phyloP scores from a whole-genome alignment of 2,329 filamentous ascomycete species.

The Cryphonectria naterciae region DNA sequence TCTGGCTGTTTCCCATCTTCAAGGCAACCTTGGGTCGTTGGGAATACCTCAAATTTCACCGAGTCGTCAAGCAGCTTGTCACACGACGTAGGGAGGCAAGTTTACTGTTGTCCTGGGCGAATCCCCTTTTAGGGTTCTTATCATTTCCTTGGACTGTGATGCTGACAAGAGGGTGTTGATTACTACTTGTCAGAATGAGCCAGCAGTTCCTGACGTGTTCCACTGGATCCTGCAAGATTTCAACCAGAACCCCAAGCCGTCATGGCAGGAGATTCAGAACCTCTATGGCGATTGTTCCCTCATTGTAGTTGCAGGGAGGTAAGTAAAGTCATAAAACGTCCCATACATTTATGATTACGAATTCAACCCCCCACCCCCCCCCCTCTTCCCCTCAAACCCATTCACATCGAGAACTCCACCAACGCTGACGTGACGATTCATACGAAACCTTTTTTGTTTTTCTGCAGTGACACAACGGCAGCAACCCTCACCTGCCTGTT shows the following conservation, averaged over 20 bases:
- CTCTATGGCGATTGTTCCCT: constrained; percentile 38
- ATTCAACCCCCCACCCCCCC: neutral
- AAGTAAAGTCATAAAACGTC: neutral
- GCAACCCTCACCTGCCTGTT: constrained; percentile 32
- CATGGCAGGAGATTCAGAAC: constrained; percentile 33
- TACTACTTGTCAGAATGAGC: constrained; percentile 14
- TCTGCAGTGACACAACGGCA: constrained; percentile 31
- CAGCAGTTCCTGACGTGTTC: constrained; percentile 37
- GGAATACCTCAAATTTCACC: constrained; percentile 31
- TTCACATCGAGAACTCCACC: too few species aligned
- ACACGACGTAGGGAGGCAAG: constrained; percentile 29
- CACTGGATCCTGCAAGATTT: constrained; percentile 39
- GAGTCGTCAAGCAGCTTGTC: constrained; percentile 30
- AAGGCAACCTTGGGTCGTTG: constrained; percentile 30
- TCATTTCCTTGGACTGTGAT: neutral
- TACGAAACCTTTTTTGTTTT: too few species aligned
- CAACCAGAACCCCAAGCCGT: constrained; percentile 29
- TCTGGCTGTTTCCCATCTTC: constrained; percentile 24
- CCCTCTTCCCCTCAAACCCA: too few species aligned
- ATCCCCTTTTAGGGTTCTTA: too few species aligned
- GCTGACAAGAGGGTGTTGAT: neutral
- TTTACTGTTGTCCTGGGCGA: neutral
- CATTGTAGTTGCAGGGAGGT: constrained; percentile 41
- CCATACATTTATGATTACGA: neutral
- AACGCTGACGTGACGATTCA: too few species aligned